Evolutionary conservation across 768 basidiomycete genomes (phyloP), one percentile per base, ranked within the genome.

Genomic region (Mycena vulgaris): DNA sequence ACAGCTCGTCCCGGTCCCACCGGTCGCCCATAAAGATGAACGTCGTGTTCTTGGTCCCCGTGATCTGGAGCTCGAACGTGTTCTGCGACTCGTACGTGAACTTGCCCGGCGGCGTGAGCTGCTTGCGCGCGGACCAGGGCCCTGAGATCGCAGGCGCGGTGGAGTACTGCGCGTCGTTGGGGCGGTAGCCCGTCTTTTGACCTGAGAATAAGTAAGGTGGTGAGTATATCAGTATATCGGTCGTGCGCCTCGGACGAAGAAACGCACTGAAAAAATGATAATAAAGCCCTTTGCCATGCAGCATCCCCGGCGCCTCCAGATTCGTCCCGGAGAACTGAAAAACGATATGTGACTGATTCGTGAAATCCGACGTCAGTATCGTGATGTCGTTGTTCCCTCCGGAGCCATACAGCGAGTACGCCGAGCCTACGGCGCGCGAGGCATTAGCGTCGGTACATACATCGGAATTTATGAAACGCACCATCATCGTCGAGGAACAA

Each of bases 321-420:
- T 66, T 66, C 19, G 64, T 66, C 33, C 64, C 64, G 55, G 64
- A 66, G 64, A 66, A 66, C 33, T 66, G 64, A 49, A 65, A 64
- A 37, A 66, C 64, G 55, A 66, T 58, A 39, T 25, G 55, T 33
- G 64, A 66, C 55, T 66, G 64, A 47, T 66, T 66, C 55, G 53
- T 66, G 45, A 37, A 66, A 57, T 66, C 64, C 23, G 64, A 55
- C 14, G 64, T 66, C 45, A 66, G 47, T 37, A 66, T 66, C 55
- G 64, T 66, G 55, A 66, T 66, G 64, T 66, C 64, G 55, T 66
- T 66, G 64, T 66, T 66, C 64, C 64, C 64, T 57, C 64, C 55
- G 45, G 64, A 66, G 35, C 64, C 64, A 49, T 66, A 66, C 45
- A 66, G 64, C 25, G 64, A 66, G 45, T 66, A 66, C 45, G 64